Evolutionary conservation across 1,139 yeast genomes (phyloP).

Genomic region (Debaryomycetaceae sp.): DNA sequence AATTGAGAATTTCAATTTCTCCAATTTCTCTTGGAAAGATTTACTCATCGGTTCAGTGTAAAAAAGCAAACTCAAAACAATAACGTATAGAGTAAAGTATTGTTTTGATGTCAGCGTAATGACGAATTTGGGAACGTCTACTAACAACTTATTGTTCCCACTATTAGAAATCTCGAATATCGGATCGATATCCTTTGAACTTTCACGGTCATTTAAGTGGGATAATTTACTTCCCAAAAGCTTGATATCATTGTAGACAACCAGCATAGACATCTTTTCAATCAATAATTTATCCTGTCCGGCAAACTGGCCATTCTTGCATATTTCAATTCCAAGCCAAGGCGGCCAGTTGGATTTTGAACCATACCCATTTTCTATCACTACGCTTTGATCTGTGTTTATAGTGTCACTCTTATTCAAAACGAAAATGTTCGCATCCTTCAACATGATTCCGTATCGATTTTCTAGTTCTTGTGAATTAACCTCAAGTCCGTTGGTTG

Average conservation of each 20-base stretch:
- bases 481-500: constrained; percentile 15
- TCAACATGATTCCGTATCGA: constrained; percentile 36
- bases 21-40: constrained; percentile 30
- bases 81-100: constrained; percentile 37
- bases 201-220: constrained; percentile 7
- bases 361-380: constrained; percentile 33
- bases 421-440: constrained; percentile 40
- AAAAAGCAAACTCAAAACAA: constrained; percentile 31
- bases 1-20: constrained; percentile 39
- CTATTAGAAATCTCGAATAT: constrained; percentile 6
- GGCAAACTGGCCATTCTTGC: constrained; percentile 35
- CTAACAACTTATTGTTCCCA: constrained; percentile 19
- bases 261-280: constrained; percentile 36
- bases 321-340: constrained; percentile 44
- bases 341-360: constrained; percentile 44
- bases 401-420: constrained; percentile 24
- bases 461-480: constrained; percentile 29
- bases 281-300: constrained; percentile 35
- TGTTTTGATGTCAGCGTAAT: constrained; percentile 43
- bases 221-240: constrained; percentile 21
- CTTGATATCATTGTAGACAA: constrained; percentile 30
- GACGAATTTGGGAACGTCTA: constrained; percentile 41
- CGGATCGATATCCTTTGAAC: constrained; percentile 5
- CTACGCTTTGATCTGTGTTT: constrained; percentile 13
- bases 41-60: constrained; percentile 44